These are phyloP conservation scores for Rhodocollybia butyracea DNA, from an alignment of 768 basidiomycete genomes.

Conservation along the genomic window DNA sequence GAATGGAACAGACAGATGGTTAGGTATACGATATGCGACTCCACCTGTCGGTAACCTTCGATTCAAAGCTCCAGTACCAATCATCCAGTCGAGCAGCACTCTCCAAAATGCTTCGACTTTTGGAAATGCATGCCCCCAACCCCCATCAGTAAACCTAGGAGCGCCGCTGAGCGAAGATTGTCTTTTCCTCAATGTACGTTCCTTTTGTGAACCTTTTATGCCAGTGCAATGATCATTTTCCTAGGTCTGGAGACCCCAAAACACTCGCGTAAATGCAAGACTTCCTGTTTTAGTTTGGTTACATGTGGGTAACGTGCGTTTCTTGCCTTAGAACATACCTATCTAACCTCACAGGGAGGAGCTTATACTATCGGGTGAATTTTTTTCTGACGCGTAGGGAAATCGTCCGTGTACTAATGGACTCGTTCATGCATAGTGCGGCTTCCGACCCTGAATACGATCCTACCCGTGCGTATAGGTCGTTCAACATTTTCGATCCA, in stretches of 20 bases:
- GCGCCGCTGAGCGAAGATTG: conserved; percentile 52
- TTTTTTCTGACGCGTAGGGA: no score
- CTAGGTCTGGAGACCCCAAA: conserved; percentile 34
- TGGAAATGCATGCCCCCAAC: conserved; percentile 56
- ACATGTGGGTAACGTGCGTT: conserved; percentile 22
- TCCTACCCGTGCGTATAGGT: conserved; percentile 39
- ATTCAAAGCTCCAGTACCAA: conserved; percentile 51
- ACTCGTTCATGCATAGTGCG: conserved; percentile 28
- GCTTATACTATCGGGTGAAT: conserved; percentile 44
- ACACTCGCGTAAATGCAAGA: conserved; percentile 20
- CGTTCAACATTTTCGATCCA: background rate
- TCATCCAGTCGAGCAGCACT: conserved; percentile 23
- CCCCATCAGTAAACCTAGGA: conserved; percentile 32
- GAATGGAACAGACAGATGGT: conserved; percentile 51
- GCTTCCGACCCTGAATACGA: conserved; percentile 39
- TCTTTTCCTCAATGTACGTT: conserved; percentile 47
- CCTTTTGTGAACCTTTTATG: background rate
- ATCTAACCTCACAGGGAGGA: conserved; percentile 37
- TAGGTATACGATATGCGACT: conserved; percentile 59
- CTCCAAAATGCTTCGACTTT: conserved; percentile 44
- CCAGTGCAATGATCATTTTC: no score
- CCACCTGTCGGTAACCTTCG: conserved; percentile 54
- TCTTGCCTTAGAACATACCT: background rate
- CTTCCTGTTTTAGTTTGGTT: conserved; percentile 38
- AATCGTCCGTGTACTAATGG: no score